A percentile compares a stretch with the other conserved stretches of the same genome.
Evolutionary conservation across 179 eudicot species (phyloP).

Genomic region (Silene noctiflora): DNA sequence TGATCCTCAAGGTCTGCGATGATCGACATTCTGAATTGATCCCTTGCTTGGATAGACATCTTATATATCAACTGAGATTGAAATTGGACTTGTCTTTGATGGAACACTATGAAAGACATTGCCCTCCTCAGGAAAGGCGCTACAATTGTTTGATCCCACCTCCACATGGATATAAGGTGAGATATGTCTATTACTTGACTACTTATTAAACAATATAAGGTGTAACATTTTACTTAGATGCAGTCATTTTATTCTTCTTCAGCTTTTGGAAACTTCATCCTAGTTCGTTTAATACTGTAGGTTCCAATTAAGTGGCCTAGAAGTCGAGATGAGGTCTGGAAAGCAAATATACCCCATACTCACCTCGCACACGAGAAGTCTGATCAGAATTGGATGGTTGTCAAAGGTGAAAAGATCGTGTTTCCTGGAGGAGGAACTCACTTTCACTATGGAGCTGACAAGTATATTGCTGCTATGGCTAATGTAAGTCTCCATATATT

Average conservation of each 20-base stretch:
- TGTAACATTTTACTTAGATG: not conserved
- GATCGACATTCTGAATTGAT: constrained; percentile 93
- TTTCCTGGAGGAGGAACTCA: constrained; percentile 99
- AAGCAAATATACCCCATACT: constrained; percentile 97
- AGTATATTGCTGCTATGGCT: constrained; percentile 79
- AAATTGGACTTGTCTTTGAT: constrained; percentile 91
- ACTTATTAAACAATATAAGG: not conserved
- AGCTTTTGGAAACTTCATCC: constrained; percentile 14
- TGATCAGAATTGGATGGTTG: constrained; percentile 99
- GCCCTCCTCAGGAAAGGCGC: constrained; percentile 92
- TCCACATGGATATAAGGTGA: constrained; percentile 90
- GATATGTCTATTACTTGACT: not conserved
- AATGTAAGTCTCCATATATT: constrained; percentile 42
- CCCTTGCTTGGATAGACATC: constrained; percentile 95
- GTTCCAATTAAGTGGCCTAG: constrained; percentile 96
- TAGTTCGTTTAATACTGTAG: constrained; percentile 30
- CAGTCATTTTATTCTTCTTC: not conserved
- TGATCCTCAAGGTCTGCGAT: constrained; percentile 71
- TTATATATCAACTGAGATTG: constrained; percentile 89
- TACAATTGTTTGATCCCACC: constrained; percentile 97
- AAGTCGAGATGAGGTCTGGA: constrained; percentile 98
- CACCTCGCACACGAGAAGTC: constrained; percentile 99
- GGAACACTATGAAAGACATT: constrained; percentile 99
- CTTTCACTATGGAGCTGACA: constrained; percentile 94
- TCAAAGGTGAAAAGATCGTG: constrained; percentile 75